Evolutionary conservation across 2,329 filamentous ascomycete species (phyloP).

Genomic region (Fusarium algeriense): DNA sequence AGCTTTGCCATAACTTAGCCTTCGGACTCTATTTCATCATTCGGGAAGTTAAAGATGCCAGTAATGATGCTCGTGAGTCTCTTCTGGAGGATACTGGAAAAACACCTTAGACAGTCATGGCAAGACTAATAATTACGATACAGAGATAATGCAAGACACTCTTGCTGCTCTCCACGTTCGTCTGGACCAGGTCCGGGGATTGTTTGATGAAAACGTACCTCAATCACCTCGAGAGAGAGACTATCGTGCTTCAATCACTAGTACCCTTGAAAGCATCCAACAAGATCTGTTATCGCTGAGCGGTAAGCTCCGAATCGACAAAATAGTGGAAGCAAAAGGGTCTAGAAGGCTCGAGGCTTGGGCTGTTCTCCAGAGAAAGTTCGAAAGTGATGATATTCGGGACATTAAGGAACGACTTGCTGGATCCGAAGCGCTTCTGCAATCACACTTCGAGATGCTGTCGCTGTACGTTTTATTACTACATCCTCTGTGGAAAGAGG

Average conservation of each 20-base stretch:
- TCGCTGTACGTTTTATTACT: not conserved
- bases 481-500: not conserved
- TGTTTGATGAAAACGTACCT: not conserved
- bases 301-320: not conserved
- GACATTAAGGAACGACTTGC: not conserved
- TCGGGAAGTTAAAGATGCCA: not conserved
- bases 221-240: not conserved
- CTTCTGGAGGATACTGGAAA: not conserved
- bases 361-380: not conserved
- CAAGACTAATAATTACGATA: not conserved
- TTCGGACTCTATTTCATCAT: not conserved
- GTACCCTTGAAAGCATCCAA: not conserved
- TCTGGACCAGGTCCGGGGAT: not conserved
- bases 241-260: not conserved
- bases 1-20: not conserved
- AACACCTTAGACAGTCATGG: too few species aligned
- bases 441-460: not conserved
- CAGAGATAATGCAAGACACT: not conserved
- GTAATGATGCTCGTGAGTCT: not conserved
- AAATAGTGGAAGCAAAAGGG: not conserved
- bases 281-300: not conserved
- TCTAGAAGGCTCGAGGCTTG: not conserved
- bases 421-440: not conserved
- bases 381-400: not conserved
- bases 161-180: not conserved